Conservation (phyloP, 768 basidiomycete species). For the Asterophora lycoperdoides region DNA sequence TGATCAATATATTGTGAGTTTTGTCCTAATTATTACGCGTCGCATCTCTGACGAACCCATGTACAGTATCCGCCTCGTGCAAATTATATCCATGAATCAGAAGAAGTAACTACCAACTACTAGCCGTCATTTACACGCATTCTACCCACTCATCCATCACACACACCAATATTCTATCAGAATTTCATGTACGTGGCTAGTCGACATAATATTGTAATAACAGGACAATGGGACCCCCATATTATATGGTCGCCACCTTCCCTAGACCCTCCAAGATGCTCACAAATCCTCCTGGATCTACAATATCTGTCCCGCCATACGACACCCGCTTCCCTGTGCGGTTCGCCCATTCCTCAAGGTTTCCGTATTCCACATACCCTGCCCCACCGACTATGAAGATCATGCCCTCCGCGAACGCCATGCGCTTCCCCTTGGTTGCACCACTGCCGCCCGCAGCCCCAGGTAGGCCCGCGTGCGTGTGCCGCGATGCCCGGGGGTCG, state of each 20-base stretch:
- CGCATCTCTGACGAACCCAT: conserved; percentile 1
- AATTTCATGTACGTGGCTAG: conserved; percentile 4
- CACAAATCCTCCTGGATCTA: conserved; percentile 86
- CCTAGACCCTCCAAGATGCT: conserved; percentile 64
- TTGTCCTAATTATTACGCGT: neutral
- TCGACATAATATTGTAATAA: conserved; percentile 10
- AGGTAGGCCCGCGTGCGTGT: conserved; percentile 44
- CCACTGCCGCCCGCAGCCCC: conserved; percentile 51
- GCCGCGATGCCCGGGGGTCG: conserved; percentile 80
- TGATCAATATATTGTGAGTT: conserved; percentile 85
- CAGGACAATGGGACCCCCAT: neutral
- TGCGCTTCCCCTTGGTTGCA: conserved; percentile 38
- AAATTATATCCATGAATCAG: conserved; percentile 68
- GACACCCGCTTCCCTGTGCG: conserved; percentile 81
- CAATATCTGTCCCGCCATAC: conserved; percentile 94
- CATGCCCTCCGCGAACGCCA: conserved; percentile 84
- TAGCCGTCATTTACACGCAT: neutral
- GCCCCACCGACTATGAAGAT: conserved; percentile 97
- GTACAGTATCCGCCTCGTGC: conserved; percentile 71
- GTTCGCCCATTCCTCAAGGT: conserved; percentile 88
- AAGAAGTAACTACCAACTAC: conserved; percentile 32
- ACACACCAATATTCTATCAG: neutral
- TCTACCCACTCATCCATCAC: neutral
- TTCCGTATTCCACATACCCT: conserved; percentile 96
- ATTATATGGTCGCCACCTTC: conserved; percentile 28